A percentile compares a stretch with the other conserved stretches of the same genome.
Conservation (phyloP, 495 filamentous ascomycete genomes). For the Astrothelium macrocarpum region DNA sequence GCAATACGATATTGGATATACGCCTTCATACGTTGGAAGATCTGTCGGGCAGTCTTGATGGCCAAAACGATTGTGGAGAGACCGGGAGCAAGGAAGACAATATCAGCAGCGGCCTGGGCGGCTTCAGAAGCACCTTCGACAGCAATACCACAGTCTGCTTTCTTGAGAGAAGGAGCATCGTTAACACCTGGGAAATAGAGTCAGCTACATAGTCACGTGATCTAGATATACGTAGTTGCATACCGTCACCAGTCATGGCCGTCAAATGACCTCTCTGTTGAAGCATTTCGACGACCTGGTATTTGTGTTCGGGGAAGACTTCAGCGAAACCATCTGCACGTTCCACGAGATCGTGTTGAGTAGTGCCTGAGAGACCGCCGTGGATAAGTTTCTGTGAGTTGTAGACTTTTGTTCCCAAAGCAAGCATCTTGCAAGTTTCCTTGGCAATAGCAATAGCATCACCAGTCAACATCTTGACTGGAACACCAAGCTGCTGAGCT, state of each 20-base stretch:
- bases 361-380: constrained; percentile 61
- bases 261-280: constrained; percentile 66
- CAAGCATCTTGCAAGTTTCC: constrained; percentile 74
- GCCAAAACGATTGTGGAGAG: constrained; percentile 66
- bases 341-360: constrained; percentile 66
- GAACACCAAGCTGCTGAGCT: constrained; percentile 65
- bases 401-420: constrained; percentile 68
- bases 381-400: constrained; percentile 66
- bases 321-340: constrained; percentile 69
- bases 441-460: constrained; percentile 71
- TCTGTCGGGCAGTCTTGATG: constrained; percentile 70
- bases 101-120: constrained; percentile 68
- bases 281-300: constrained; percentile 68
- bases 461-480: constrained; percentile 73
- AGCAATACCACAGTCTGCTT: constrained; percentile 67
- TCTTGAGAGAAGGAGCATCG: constrained; percentile 64
- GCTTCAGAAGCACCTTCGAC: constrained; percentile 70
- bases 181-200: constrained; percentile 45
- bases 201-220: constrained; percentile 10
- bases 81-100: constrained; percentile 71
- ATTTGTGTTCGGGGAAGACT: constrained; percentile 70
- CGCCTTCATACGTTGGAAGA: constrained; percentile 77
- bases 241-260: constrained; percentile 61
- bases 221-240: constrained; percentile 7
- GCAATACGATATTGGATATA: constrained; percentile 77